phyloP scores from a whole-genome alignment of 2,329 filamentous ascomycete species.

The Fusarium denticulatum region DNA sequence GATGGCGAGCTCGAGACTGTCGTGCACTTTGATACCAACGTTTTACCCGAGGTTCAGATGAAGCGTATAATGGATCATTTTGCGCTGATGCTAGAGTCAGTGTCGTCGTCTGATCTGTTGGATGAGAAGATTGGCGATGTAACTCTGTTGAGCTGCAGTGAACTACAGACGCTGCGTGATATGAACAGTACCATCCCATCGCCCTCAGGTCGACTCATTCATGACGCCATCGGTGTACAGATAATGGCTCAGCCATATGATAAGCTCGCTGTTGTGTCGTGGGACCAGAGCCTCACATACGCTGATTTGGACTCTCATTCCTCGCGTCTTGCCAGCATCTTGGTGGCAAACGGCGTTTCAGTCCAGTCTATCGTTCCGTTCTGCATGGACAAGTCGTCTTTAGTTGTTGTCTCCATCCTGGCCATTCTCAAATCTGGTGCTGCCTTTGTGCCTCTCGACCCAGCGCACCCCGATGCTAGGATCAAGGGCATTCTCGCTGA shows the following conservation, averaged over 20 bases:
- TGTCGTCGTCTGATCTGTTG: background rate
- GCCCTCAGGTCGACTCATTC: background rate
- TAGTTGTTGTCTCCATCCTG: slow-evolving; percentile 1
- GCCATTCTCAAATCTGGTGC: slow-evolving; percentile 14
- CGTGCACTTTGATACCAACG: slow-evolving; percentile 29
- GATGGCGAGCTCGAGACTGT: slow-evolving; percentile 30
- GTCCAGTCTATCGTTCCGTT: slow-evolving; percentile 4
- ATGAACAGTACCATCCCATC: background rate
- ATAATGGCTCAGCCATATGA: background rate
- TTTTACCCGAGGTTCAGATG: slow-evolving; percentile 20
- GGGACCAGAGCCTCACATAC: slow-evolving; percentile 56
- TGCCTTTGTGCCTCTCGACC: slow-evolving; percentile 15
- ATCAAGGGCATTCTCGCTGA: slow-evolving; percentile 4
- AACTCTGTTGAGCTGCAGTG: background rate
- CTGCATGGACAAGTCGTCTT: slow-evolving; percentile 25
- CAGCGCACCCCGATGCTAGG: slow-evolving; percentile 6
- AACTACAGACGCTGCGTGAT: background rate
- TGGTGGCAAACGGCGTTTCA: background rate
- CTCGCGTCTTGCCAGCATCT: background rate
- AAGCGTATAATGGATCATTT: slow-evolving; percentile 34
- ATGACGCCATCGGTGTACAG: background rate
- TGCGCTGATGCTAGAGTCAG: slow-evolving; percentile 5
- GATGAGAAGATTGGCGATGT: background rate
- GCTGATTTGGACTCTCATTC: slow-evolving; percentile 44
- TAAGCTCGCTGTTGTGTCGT: slow-evolving; percentile 47